Conservation (phyloP, 2,329 filamentous ascomycete genomes). For the Colletotrichum tropicale region DNA sequence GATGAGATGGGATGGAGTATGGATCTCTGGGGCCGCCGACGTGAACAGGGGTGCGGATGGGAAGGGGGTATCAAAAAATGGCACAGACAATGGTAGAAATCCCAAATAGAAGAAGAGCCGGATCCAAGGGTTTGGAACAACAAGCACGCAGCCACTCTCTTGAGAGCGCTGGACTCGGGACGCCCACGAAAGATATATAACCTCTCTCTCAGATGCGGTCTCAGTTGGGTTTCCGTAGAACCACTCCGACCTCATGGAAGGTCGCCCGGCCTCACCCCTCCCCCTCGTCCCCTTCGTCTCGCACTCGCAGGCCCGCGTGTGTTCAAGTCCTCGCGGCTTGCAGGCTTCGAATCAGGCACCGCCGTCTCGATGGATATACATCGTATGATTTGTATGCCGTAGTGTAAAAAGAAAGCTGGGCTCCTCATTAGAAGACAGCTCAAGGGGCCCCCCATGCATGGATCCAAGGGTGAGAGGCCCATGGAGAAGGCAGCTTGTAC, state of each 20-base stretch:
- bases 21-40: neutral
- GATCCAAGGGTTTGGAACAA: neutral
- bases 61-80: constrained; percentile 3
- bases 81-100: neutral
- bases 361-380: constrained; percentile 8
- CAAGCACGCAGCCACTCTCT: neutral
- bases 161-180: neutral
- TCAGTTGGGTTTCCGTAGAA: neutral
- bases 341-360: neutral
- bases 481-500: neutral
- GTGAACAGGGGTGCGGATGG: neutral
- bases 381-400: constrained; percentile 17
- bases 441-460: constrained; percentile 1
- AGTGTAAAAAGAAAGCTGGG: constrained; percentile 10
- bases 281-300: neutral
- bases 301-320: neutral
- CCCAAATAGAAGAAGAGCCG: neutral
- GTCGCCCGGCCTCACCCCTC: neutral
- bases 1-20: neutral
- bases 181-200: constrained; percentile 11
- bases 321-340: neutral
- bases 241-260: neutral
- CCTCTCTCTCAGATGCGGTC: neutral
- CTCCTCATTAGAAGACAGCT: constrained; percentile 1
- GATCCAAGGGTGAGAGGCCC: neutral